Percentiles rank a stretch among this genome's conserved stretches.
Conservation (phyloP, 1,284 basidiomycete genomes). For the Microbotryum silenes-acaulis region DNA sequence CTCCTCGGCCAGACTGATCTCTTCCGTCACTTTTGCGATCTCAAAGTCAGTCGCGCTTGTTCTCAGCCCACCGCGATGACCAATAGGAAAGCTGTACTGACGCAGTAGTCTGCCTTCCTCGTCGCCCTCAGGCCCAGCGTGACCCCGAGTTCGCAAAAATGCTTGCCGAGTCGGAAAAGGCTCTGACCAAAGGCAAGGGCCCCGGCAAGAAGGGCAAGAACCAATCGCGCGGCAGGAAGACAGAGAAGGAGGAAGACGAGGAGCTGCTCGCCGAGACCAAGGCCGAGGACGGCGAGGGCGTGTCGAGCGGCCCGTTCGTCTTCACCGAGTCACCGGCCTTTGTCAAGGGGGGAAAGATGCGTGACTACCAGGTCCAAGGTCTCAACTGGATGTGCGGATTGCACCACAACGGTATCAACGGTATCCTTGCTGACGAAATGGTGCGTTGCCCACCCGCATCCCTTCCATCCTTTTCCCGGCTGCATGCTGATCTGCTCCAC, state of each 20-base stretch:
- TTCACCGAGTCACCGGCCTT: constrained; percentile 87
- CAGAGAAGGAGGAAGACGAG: constrained; percentile 97
- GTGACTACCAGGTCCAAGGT: constrained; percentile 91
- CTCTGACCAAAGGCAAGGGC: constrained; percentile 65
- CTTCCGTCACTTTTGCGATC: constrained; percentile 91
- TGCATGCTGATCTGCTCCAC: constrained; percentile 16
- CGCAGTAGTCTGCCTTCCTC: constrained; percentile 1
- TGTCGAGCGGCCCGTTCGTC: constrained; percentile 62
- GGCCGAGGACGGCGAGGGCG: constrained; percentile 48
- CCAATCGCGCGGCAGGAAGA: constrained; percentile 55
- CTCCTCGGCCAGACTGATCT: constrained; percentile 90
- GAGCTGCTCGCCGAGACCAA: constrained; percentile 83
- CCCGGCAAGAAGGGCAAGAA: constrained; percentile 33
- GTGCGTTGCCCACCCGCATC: constrained; percentile 43
- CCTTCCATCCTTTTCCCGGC: not conserved
- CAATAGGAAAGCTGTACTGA: not conserved
- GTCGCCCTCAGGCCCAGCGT: constrained; percentile 58
- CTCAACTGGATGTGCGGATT: constrained; percentile 94
- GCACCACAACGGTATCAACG: constrained; percentile 86
- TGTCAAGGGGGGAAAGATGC: constrained; percentile 78
- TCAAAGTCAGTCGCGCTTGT: constrained; percentile 56
- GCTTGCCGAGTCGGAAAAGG: constrained; percentile 60
- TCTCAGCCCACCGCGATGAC: not conserved
- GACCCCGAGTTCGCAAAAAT: constrained; percentile 90
- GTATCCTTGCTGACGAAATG: constrained; percentile 92